These are phyloP conservation scores for Pleurotus ostreatus DNA, from an alignment of 768 basidiomycete species.

Conservation along the genomic window DNA sequence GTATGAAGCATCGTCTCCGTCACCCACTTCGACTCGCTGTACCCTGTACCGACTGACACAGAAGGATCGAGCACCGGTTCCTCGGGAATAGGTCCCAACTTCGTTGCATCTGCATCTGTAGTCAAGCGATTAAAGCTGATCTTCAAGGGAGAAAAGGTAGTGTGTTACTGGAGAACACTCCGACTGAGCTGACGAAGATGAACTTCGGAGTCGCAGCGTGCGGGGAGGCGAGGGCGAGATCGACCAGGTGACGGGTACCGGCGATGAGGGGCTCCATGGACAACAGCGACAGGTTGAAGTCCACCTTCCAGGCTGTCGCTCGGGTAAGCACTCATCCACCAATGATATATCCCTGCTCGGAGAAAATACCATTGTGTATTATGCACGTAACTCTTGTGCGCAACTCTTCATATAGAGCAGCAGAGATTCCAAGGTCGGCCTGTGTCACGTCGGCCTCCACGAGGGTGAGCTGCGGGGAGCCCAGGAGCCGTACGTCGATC, in stretches of 20 bases:
- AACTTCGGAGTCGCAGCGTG: conserved; percentile 12
- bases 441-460: conserved; percentile 17
- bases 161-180: conserved; percentile 5
- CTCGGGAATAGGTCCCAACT: too few relatives aligned
- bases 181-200: conserved; percentile 22
- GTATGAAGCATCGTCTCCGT: neutral
- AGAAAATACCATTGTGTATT: conserved; percentile 30
- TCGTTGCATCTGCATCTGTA: neutral
- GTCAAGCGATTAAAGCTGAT: neutral
- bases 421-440: neutral
- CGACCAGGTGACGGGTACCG: conserved; percentile 32
- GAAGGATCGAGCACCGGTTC: neutral
- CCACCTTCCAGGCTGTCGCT: conserved; percentile 37
- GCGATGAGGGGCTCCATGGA: conserved; percentile 40
- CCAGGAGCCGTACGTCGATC: conserved; percentile 15
- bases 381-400: conserved; percentile 27
- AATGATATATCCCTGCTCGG: neutral
- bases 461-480: conserved; percentile 20
- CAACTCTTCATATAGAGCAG: conserved; percentile 15
- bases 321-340: neutral
- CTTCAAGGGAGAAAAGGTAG: neutral
- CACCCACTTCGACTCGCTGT: neutral
- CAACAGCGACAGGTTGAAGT: conserved; percentile 39
- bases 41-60: neutral
- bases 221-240: conserved; percentile 14